Percentiles rank a stretch among this genome's conserved stretches.
phyloP scores from a whole-genome alignment of 2,329 filamentous ascomycete genomes.

The Stachybotrys echinatus region DNA sequence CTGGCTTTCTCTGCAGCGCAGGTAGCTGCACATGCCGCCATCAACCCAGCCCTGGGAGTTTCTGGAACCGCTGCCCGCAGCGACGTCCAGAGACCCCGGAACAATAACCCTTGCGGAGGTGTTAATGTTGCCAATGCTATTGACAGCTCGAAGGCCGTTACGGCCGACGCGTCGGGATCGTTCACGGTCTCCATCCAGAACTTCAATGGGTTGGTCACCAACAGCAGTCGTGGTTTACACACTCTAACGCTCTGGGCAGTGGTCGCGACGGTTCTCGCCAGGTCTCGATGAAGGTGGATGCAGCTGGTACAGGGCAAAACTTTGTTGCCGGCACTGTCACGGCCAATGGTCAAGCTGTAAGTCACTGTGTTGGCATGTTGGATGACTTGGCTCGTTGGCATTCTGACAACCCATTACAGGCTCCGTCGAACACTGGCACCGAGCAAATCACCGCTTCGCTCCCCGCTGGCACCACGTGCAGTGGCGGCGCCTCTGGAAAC shows the following conservation, averaged over 20 bases:
- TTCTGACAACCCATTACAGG: slow-evolving; percentile 1
- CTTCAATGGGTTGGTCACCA: slow-evolving; percentile 8
- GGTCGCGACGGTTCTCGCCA: slow-evolving; percentile 8
- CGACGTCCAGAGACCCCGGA: slow-evolving; percentile 6
- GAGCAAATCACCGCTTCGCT: slow-evolving; percentile 7
- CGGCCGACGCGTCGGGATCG: slow-evolving; percentile 8
- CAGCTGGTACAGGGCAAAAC: slow-evolving; percentile 6
- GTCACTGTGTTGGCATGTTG: neutral
- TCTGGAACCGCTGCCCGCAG: slow-evolving; percentile 6
- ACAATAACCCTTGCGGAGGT: slow-evolving; percentile 8
- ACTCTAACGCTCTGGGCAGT: neutral
- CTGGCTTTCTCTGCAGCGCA: slow-evolving; percentile 5
- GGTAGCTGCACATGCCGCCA: slow-evolving; percentile 8
- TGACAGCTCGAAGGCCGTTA: slow-evolving; percentile 6
- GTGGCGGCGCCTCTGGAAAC: slow-evolving; percentile 8
- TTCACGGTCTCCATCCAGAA: slow-evolving; percentile 8
- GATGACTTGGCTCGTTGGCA: neutral
- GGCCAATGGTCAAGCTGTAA: slow-evolving; percentile 7
- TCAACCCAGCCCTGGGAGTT: slow-evolving; percentile 8
- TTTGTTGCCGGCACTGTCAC: slow-evolving; percentile 7
- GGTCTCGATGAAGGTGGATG: slow-evolving; percentile 7
- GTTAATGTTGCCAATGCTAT: slow-evolving; percentile 5
- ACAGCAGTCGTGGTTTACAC: neutral
- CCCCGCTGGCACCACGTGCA: slow-evolving; percentile 7
- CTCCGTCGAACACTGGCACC: slow-evolving; percentile 2